Evolutionary conservation across 768 basidiomycete species (phyloP), one percentile per base, ranked within the genome.

Genomic region (Termitomyces eurrhizus): DNA sequence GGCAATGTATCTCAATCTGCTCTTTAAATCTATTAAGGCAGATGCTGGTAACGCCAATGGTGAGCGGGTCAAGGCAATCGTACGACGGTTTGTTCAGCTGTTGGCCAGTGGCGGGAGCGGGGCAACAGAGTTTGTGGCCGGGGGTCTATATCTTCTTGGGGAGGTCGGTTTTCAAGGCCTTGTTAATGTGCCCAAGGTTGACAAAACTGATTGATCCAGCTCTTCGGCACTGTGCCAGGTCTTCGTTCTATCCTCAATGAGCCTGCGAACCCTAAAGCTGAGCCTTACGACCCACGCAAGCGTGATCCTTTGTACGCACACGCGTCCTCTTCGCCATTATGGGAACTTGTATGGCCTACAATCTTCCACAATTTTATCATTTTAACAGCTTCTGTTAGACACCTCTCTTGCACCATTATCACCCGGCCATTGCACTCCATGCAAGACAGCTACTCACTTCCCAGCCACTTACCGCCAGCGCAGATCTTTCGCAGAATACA

Each of bases 1-100:
- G 70, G 94, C 95, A 6, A 91, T 98, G 88, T 98, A 96, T 72
- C 83, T 99, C 58, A 98, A 98, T 69, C 74, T 99, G 18, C 72
- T 98, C 21, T 95, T 95, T 83, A 95, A 92, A 67, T 88, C 91
- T 2, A 74, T 97, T 64, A 96, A 95, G 73, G 80, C 80, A 3
- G 80, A 81, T 58, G 76, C 69, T 9, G 75, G 74, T 0, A 88
- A 89, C 64, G 67, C 66, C 36, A 80, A 82, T 58, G 60, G 72
- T 0, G 83, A 84, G 51, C 81, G 96, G 9, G 81, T 89, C 18
- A 87, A 86, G 70, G 92, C 93, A 1, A 85, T 97, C 62, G 80
- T 98, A 32, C 83, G 90, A 67, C 75, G 96, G 50, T 86, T 97
- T 49, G 77, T 95, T 29, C 95, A 97, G 73, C 80, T 93, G 46